Evolutionary conservation across 176 grass and related monocot species (phyloP).

Genomic region (Hyparrhenia diplandra): DNA sequence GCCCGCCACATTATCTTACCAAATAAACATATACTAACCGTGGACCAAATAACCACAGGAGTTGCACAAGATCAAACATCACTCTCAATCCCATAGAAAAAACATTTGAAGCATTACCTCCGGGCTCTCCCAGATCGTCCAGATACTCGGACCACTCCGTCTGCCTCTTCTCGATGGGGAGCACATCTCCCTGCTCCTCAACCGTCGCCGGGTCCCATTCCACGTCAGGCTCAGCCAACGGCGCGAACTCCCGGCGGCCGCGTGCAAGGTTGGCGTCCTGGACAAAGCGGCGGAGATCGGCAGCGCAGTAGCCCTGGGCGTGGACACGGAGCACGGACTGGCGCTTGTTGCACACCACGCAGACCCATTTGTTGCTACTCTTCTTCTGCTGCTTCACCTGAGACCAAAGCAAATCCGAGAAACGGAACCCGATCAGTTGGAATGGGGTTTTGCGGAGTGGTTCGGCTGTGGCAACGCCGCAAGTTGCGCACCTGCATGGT

Average conservation of each 20-base stretch:
- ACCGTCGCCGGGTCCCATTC: background rate
- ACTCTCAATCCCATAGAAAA: too few species aligned
- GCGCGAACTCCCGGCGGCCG: slow-evolving; percentile 5
- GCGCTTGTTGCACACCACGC: slow-evolving; percentile 78
- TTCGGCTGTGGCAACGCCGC: background rate
- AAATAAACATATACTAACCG: too few species aligned
- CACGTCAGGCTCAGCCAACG: slow-evolving; percentile 6
- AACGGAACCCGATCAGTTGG: background rate
- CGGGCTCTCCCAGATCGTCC: slow-evolving; percentile 35
- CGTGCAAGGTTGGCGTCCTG: slow-evolving; percentile 79
- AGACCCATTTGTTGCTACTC: slow-evolving; percentile 77
- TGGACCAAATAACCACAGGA: too few species aligned
- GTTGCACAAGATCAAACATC: too few species aligned
- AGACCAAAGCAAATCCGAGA: background rate
- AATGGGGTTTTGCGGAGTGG: background rate
- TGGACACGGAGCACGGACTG: slow-evolving; percentile 69
- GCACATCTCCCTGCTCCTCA: background rate
- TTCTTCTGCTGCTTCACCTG: slow-evolving; percentile 96
- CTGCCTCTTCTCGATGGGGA: slow-evolving; percentile 33
- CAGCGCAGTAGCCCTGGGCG: slow-evolving; percentile 50
- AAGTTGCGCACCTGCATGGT: slow-evolving; percentile 61
- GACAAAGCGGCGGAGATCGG: slow-evolving; percentile 74
- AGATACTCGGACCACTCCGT: slow-evolving; percentile 82
- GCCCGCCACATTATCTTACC: too few species aligned
- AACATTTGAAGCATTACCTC: too few species aligned